Evolutionary conservation across 331 rosid species (phyloP).

Genomic region (Dryas integrifolia): DNA sequence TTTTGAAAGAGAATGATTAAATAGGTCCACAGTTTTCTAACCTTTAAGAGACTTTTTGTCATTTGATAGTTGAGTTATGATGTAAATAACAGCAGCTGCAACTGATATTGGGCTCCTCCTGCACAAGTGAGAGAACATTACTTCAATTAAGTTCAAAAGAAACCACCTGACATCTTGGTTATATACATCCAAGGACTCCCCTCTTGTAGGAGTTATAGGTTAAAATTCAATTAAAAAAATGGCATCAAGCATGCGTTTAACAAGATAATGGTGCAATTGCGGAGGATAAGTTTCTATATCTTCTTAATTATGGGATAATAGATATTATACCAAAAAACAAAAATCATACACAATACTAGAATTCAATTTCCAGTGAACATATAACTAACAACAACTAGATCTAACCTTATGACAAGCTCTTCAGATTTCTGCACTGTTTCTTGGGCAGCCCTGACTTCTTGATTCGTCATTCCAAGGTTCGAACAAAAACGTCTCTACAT

Average conservation of each 20-base stretch:
- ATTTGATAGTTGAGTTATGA: slow-evolving; percentile 14
- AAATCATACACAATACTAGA: too few relatives aligned
- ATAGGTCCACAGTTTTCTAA: neutral
- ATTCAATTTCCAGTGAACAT: neutral
- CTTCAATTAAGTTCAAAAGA: neutral
- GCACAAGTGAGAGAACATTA: slow-evolving; percentile 2
- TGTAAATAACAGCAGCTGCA: slow-evolving; percentile 21
- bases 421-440: slow-evolving; percentile 23
- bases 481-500: slow-evolving; percentile 22
- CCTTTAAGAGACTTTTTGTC: slow-evolving; percentile 9
- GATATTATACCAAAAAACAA: too few relatives aligned
- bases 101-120: slow-evolving; percentile 25
- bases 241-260: too few relatives aligned
- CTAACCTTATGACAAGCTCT: slow-evolving; percentile 21
- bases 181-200: neutral
- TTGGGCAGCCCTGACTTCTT: slow-evolving; percentile 19
- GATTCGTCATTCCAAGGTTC: slow-evolving; percentile 18
- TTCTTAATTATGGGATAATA: too few relatives aligned
- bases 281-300: too few relatives aligned
- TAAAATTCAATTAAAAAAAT: too few relatives aligned
- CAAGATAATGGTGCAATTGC: too few relatives aligned
- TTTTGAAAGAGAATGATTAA: neutral
- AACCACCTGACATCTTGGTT: neutral
- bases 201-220: too few relatives aligned
- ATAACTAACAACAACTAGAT: neutral